Evolutionary conservation across 768 basidiomycete species (phyloP).

Genomic region (Collybia mongolica): DNA sequence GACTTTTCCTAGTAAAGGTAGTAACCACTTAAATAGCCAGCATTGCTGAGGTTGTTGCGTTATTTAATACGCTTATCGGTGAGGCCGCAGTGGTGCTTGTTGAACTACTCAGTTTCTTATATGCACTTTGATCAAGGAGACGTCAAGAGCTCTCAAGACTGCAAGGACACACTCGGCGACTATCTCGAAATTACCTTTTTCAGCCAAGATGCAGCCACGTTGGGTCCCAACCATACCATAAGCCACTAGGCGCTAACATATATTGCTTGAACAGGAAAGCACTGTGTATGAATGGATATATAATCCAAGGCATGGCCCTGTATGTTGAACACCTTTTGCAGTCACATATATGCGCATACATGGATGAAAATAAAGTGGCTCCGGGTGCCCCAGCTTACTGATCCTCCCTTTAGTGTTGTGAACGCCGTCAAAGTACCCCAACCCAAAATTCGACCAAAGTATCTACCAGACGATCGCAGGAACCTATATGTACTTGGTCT

Average conservation of each 20-base stretch:
- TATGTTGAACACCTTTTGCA: slow-evolving; percentile 30
- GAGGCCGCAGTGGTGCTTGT: background rate
- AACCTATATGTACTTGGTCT: slow-evolving; percentile 85
- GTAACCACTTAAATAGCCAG: slow-evolving; percentile 23
- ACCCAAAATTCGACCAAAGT: slow-evolving; percentile 20
- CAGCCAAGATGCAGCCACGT: slow-evolving; percentile 51
- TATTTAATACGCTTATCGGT: slow-evolving; percentile 63
- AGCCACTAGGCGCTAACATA: background rate
- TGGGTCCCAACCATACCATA: slow-evolving; percentile 24
- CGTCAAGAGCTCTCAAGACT: slow-evolving; percentile 44
- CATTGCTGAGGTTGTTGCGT: slow-evolving; percentile 46
- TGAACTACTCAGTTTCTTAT: background rate
- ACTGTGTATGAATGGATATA: slow-evolving; percentile 64
- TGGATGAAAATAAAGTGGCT: slow-evolving; percentile 2
- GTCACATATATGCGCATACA: slow-evolving; percentile 15
- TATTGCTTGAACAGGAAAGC: slow-evolving; percentile 49
- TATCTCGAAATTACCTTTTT: slow-evolving; percentile 53
- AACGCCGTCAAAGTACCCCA: slow-evolving; percentile 27
- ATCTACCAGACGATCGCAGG: slow-evolving; percentile 53
- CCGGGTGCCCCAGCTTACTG: background rate
- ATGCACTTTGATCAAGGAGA: slow-evolving; percentile 38
- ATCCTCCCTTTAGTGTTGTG: slow-evolving; percentile 30
- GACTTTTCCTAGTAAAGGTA: background rate
- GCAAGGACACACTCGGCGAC: slow-evolving; percentile 33
- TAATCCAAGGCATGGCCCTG: slow-evolving; percentile 52